Conservation (phyloP, 768 basidiomycete genomes). For the Filobasidium wieringae region DNA sequence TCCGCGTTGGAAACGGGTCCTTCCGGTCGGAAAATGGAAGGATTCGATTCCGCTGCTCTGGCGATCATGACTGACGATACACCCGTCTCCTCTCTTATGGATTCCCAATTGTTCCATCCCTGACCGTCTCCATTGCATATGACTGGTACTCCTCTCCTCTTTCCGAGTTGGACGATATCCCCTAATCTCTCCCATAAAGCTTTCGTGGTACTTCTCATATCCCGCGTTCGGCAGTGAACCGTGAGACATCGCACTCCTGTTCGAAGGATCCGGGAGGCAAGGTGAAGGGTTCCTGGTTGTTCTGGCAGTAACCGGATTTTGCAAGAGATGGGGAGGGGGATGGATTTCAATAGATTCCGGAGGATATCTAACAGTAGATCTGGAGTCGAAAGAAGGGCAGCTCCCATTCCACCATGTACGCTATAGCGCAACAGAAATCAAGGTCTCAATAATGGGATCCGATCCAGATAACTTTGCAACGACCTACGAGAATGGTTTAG, state of each 20-base stretch:
- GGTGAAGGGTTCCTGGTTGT: conserved; percentile 73
- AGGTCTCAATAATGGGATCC: not conserved
- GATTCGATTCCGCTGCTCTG: conserved; percentile 84
- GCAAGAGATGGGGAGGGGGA: conserved; percentile 79
- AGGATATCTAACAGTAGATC: conserved; percentile 84
- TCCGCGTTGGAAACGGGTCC: conserved; percentile 53
- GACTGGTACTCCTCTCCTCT: conserved; percentile 68
- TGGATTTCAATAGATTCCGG: conserved; percentile 56
- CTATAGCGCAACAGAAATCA: conserved; percentile 2
- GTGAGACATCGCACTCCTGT: conserved; percentile 84
- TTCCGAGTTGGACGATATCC: conserved; percentile 78
- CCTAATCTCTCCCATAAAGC: conserved; percentile 66
- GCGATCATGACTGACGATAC: conserved; percentile 87
- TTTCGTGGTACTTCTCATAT: conserved; percentile 70
- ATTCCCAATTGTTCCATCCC: conserved; percentile 63
- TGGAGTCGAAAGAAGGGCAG: conserved; percentile 81
- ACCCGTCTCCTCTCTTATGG: conserved; percentile 66
- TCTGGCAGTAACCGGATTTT: conserved; percentile 82
- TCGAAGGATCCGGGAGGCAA: conserved; percentile 75
- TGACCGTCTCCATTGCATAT: conserved; percentile 88
- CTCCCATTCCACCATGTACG: conserved; percentile 73
- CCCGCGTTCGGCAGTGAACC: conserved; percentile 85
- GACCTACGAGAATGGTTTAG: conserved; percentile 70
- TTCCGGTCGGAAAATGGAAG: conserved; percentile 62
- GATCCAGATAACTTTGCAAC: not conserved